A percentile compares a stretch with the other conserved stretches of the same genome.
phyloP scores from a whole-genome alignment of 129 eudicot genomes.

The Glebionis coronaria region DNA sequence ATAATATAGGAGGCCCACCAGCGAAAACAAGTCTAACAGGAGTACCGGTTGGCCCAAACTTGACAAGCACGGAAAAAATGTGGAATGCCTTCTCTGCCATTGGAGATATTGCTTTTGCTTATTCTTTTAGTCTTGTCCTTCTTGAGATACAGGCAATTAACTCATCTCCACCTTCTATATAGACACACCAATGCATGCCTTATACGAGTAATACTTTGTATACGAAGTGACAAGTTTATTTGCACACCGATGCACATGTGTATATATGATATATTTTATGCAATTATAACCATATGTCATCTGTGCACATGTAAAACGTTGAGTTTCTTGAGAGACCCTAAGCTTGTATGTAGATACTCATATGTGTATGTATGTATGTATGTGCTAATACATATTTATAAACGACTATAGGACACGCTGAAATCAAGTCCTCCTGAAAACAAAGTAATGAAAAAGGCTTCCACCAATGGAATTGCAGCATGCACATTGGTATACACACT shows the following conservation, averaged over 20 bases:
- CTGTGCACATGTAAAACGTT: neutral
- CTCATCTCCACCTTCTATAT: neutral
- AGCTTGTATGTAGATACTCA: neutral
- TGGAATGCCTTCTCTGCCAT: constrained; percentile 76
- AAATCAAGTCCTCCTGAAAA: constrained; percentile 42
- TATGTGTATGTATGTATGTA: neutral
- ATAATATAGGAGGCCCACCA: constrained; percentile 33
- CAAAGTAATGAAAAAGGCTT: constrained; percentile 39
- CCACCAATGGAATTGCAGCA: constrained; percentile 18
- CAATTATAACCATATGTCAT: too few relatives aligned
- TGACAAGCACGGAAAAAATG: constrained; percentile 53
- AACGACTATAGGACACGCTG: constrained; percentile 27
- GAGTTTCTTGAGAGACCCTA: too few relatives aligned
- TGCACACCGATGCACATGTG: neutral
- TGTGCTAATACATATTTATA: constrained; percentile 3
- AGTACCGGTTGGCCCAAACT: constrained; percentile 45
- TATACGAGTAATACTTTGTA: too few relatives aligned
- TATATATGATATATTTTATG: neutral
- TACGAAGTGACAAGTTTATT: too few relatives aligned
- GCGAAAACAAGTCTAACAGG: constrained; percentile 54
- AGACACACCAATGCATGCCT: too few relatives aligned
- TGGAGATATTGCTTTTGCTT: constrained; percentile 82
- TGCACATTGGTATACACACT: constrained; percentile 29
- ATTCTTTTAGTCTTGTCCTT: constrained; percentile 65
- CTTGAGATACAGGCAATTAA: constrained; percentile 73